These are phyloP conservation scores for Symbiodinium pilosum DNA, from an alignment of 73 alveolate genomes.

Conservation along the genomic window DNA sequence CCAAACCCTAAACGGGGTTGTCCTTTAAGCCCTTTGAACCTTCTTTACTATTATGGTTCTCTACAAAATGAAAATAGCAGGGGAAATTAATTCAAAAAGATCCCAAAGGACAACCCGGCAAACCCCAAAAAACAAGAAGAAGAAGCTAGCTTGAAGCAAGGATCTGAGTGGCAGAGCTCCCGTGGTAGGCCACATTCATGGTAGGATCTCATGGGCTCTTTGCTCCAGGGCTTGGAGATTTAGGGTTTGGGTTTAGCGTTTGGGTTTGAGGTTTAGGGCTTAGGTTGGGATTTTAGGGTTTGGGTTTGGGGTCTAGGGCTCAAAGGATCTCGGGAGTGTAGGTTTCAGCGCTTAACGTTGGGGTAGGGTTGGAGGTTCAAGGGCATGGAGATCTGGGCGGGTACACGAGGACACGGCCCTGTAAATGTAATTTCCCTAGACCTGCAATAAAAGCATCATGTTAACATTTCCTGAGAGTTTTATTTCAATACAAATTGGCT, in stretches of 20 bases:
- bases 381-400: neutral
- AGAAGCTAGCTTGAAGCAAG: neutral
- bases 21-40: too few species aligned
- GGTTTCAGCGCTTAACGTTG: neutral
- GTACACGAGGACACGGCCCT: neutral
- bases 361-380: neutral
- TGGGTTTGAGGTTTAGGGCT: too few species aligned
- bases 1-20: too few species aligned
- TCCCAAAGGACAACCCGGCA: too few species aligned
- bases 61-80: too few species aligned
- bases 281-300: too few species aligned
- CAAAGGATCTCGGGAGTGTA: too few species aligned
- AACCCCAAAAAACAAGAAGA: too few species aligned
- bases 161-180: neutral
- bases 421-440: neutral
- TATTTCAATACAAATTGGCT: neutral
- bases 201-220: neutral
- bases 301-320: too few species aligned
- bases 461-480: neutral
- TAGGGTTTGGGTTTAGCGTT: neutral
- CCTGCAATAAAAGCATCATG: neutral
- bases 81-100: too few species aligned
- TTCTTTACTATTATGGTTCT: too few species aligned
- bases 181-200: constrained; percentile 6
- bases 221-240: neutral